These are phyloP conservation scores for Gossypium turneri DNA, from an alignment of 345 rosid species.

Conservation along the genomic window DNA sequence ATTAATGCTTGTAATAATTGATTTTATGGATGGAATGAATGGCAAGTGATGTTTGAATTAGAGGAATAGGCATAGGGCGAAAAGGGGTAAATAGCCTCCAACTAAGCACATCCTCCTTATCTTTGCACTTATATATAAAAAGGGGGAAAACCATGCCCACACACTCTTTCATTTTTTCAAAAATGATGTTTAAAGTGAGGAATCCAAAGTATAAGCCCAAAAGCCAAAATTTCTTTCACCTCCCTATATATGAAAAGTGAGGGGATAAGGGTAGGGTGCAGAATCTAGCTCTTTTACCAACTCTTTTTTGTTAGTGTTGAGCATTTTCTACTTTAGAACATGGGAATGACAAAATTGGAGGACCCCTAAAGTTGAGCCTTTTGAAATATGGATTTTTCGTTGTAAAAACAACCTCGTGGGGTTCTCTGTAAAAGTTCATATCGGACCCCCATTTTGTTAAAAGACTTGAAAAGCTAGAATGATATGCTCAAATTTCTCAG, in stretches of 20 bases:
- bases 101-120: too few species aligned
- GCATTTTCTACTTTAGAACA: constrained; percentile 33
- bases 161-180: background rate
- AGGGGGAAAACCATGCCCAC: too few species aligned
- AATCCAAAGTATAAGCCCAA: constrained; percentile 57
- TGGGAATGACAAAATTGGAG: constrained; percentile 39
- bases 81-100: too few species aligned
- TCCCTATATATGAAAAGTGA: background rate
- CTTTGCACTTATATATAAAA: too few species aligned
- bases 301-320: background rate
- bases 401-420: constrained; percentile 39
- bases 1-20: too few species aligned
- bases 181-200: constrained; percentile 38
- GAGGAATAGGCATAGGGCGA: too few species aligned
- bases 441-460: constrained; percentile 28
- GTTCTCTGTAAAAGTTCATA: constrained; percentile 29
- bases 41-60: too few species aligned
- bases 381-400: constrained; percentile 29
- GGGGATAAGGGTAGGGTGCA: background rate
- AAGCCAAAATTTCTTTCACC: constrained; percentile 41
- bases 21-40: too few species aligned
- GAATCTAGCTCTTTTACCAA: background rate
- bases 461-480: constrained; percentile 47
- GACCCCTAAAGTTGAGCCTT: constrained; percentile 40
- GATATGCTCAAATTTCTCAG: constrained; percentile 23